Conservation (phyloP, 768 basidiomycete species). For the Russula sp. region DNA sequence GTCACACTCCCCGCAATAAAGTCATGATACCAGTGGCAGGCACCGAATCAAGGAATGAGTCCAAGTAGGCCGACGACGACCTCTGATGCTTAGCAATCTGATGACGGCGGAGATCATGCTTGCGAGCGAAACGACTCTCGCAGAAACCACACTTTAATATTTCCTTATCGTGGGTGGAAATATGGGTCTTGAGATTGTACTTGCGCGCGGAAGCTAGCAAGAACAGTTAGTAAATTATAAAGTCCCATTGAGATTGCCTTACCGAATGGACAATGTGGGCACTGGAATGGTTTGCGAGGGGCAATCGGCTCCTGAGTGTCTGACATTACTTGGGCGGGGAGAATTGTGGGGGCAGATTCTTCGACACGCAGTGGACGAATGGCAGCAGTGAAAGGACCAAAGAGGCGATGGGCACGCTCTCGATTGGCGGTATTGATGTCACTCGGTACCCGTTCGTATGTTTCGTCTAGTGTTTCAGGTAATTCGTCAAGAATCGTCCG, state of each 20-base stretch:
- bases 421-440: no score
- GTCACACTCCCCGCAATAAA: no score
- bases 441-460: no score
- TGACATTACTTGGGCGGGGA: neutral
- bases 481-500: no score
- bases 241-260: neutral
- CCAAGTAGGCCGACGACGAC: neutral
- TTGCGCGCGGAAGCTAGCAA: neutral
- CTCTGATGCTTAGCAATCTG: neutral
- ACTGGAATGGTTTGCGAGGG: neutral
- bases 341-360: no score
- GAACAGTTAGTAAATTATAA: neutral
- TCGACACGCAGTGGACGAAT: no score
- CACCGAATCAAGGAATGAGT: neutral
- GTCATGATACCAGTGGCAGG: neutral
- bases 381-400: no score
- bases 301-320: neutral
- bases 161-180: neutral
- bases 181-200: neutral
- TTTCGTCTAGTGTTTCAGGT: no score
- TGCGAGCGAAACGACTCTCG: neutral
- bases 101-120: neutral
- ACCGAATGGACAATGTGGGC: neutral
- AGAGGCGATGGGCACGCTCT: no score
- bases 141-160: neutral